Base-by-base conservation (phyloP, 306 rosid species). In the Cucurbita ficifolia region DNA sequence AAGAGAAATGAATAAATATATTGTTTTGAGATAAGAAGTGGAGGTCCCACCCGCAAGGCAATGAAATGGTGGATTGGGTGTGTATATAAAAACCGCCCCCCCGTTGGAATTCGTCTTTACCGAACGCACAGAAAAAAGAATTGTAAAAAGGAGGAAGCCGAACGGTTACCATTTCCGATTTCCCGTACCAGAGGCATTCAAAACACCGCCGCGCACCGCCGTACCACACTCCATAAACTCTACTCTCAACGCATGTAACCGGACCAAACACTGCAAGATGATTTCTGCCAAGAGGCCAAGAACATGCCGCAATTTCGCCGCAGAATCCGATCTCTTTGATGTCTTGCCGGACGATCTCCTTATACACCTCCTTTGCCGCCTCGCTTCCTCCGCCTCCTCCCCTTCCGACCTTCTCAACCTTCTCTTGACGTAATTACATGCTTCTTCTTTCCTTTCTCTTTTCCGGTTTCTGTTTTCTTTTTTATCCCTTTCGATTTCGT, bases 321-420 rank as follows among this genome's bases (percentile, higher is more conserved):
- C 10, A 5, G 10, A 65, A 1, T 43, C 53, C 6, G 72, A 65
- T 43, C 72, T 43, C 53, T 65, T 65, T 52, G 72, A 65, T 21
- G n/a, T 43, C 53, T 65, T 65, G 53, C 72, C 72, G 53, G 72
- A 65, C 38, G 72, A 65, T 65, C 72, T 65, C 52, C 10, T 65
- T 1, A 1, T 65, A 2, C 53, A 43, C 8, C 53, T 65, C 38
- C 72, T 65, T 38, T 19, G 18, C 53, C 51, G 53, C 36, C 72
- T 65, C 33, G 49, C 53, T 38, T 12, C 53, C 53, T 19, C 72
- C 53, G 53, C 72, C 39, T 11, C 72, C 12, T 65, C 72, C 36
- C 72, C 72, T 65, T 42, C 72, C 38, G 54, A 65, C n/a, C 72
- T 65, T 4, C n/a, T 65, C 18, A 65, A 21, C 18, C 8, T 21